Conservation (phyloP, 2,329 filamentous ascomycete species). For the Aureobasidium melanogenum region DNA sequence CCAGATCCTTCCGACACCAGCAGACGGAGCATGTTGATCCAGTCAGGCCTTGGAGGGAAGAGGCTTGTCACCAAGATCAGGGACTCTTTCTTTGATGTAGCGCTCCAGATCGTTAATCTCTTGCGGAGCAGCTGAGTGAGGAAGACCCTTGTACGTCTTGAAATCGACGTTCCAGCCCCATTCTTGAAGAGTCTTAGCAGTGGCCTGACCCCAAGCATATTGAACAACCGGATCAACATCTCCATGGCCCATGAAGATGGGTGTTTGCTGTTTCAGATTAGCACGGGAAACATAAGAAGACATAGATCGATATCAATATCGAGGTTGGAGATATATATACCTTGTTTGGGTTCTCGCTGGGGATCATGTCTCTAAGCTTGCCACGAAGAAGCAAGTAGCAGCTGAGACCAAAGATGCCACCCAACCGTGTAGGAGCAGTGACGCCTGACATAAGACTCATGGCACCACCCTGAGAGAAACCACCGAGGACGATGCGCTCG, state of each 20-base stretch:
- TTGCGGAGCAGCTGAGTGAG: conserved; percentile 64
- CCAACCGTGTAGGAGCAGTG: conserved; percentile 64
- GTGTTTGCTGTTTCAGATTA: conserved; percentile 48
- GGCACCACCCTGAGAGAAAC: conserved; percentile 80
- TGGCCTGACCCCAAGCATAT: conserved; percentile 58
- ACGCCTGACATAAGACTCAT: conserved; percentile 76
- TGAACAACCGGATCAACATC: conserved; percentile 64
- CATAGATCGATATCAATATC: background rate
- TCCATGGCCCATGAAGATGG: conserved; percentile 88
- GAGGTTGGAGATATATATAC: background rate
- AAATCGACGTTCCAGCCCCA: conserved; percentile 67
- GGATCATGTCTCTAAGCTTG: conserved; percentile 51
- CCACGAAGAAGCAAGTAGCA: conserved; percentile 67
- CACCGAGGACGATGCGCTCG: conserved; percentile 75
- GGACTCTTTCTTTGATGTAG: conserved; percentile 47
- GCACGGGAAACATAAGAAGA: background rate
- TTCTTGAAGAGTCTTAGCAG: conserved; percentile 56
- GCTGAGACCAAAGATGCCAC: conserved; percentile 79
- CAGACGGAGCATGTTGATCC: background rate
- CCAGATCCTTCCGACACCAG: background rate
- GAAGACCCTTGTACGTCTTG: conserved; percentile 66
- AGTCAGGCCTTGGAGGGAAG: conserved; percentile 9
- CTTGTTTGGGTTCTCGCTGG: conserved; percentile 37
- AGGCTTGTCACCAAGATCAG: conserved; percentile 33
- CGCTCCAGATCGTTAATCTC: conserved; percentile 77